Conservation (phyloP, 2,329 filamentous ascomycete genomes). For the Colletotrichum orchidophilum region DNA sequence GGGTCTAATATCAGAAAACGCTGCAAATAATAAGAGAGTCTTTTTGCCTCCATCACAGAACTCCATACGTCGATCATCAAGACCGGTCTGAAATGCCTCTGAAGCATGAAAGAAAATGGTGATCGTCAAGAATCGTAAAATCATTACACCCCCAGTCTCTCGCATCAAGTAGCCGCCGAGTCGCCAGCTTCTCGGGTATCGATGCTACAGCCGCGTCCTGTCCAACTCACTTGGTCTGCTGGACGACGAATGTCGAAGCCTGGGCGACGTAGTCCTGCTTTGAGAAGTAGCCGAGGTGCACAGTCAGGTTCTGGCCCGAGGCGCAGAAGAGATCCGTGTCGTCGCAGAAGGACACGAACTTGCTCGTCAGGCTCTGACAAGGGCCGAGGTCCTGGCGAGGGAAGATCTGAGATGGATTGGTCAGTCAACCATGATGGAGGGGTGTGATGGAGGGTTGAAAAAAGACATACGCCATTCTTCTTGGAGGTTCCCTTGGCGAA, state of each 20-base stretch:
- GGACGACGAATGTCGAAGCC: slow-evolving; percentile 4
- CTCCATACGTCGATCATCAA: slow-evolving; percentile 22
- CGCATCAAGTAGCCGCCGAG: not conserved
- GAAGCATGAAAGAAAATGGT: not conserved
- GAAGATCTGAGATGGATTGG: slow-evolving; percentile 1
- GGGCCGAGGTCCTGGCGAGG: slow-evolving; percentile 18
- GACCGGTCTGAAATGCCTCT: slow-evolving; percentile 13
- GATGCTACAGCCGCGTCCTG: not conserved
- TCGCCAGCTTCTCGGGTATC: slow-evolving; percentile 11
- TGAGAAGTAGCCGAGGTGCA: slow-evolving; percentile 28
- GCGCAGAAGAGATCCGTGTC: slow-evolving; percentile 28
- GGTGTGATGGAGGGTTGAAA: rapidly evolving
- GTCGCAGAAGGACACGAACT: slow-evolving; percentile 24
- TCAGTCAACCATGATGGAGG: not conserved
- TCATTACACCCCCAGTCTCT: not conserved
- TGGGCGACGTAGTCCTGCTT: slow-evolving; percentile 17
- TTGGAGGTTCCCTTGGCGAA: slow-evolving; percentile 49
- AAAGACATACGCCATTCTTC: slow-evolving; percentile 47
- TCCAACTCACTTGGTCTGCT: not conserved
- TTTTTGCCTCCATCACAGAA: not conserved
- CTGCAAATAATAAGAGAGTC: slow-evolving; percentile 8
- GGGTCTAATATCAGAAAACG: not conserved
- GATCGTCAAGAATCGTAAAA: not conserved
- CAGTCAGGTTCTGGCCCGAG: slow-evolving; percentile 25
- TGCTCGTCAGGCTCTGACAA: not conserved